A percentile compares a stretch with the other conserved stretches of the same genome.
These are phyloP conservation scores for Amaranthus cruentus DNA, from an alignment of 148 eudicot genomes.

Conservation along the genomic window DNA sequence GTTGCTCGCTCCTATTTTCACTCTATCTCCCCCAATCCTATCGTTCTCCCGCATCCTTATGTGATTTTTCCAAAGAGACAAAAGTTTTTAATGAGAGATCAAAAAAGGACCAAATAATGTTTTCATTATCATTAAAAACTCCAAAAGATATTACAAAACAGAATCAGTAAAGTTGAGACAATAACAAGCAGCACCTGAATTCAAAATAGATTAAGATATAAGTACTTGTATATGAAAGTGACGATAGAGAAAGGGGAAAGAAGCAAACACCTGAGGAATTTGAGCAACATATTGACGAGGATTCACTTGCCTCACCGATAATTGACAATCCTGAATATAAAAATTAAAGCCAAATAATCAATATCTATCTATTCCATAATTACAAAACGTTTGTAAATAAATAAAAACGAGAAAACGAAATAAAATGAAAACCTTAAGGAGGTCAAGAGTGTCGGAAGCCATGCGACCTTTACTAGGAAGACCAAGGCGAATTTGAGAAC, in stretches of 20 bases:
- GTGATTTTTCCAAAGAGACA: too few species aligned
- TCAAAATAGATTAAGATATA: too few species aligned
- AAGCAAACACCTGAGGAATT: constrained; percentile 75
- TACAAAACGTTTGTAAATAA: background rate
- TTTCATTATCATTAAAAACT: too few species aligned
- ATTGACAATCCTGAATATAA: constrained; percentile 71
- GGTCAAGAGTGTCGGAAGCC: constrained; percentile 75
- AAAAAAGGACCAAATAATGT: too few species aligned
- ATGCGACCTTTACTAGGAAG: constrained; percentile 97
- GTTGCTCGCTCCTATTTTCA: too few species aligned
- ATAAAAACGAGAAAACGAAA: background rate
- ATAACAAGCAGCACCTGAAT: too few species aligned
- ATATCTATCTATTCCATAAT: background rate
- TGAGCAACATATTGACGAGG: constrained; percentile 95
- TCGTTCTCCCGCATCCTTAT: too few species aligned
- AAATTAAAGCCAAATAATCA: constrained; percentile 18
- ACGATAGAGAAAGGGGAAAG: background rate
- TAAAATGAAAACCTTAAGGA: constrained; percentile 56
- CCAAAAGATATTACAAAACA: too few species aligned
- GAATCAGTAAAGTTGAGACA: too few species aligned
- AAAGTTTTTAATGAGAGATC: too few species aligned
- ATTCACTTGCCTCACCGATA: constrained; percentile 83
- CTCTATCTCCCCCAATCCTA: too few species aligned
- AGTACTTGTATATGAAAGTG: too few species aligned
- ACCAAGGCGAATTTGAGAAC: constrained; percentile 66